Conservation (phyloP, 2,329 filamentous ascomycete species). For the Chaetomium sp. region DNA sequence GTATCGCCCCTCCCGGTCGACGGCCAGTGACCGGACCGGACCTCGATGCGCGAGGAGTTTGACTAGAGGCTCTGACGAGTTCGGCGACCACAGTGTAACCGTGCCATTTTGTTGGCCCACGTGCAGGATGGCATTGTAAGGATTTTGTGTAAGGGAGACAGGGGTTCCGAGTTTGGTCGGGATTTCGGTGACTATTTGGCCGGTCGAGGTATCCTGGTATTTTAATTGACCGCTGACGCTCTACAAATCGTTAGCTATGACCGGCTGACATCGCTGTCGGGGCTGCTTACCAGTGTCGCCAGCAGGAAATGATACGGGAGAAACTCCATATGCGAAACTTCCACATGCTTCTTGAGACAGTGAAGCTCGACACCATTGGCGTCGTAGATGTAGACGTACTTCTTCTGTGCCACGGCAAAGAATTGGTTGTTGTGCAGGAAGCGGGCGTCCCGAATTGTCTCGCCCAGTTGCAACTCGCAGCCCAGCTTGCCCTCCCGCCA, state of each 20-base stretch:
- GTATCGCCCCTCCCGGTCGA: slow-evolving; percentile 89
- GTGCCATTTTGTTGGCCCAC: slow-evolving; percentile 94
- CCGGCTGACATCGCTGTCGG: neutral
- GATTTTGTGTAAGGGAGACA: slow-evolving; percentile 83
- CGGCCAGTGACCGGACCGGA: slow-evolving; percentile 79
- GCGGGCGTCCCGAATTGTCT: slow-evolving; percentile 85
- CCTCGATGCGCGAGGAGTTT: slow-evolving; percentile 89
- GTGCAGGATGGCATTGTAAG: slow-evolving; percentile 88
- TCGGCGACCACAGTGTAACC: slow-evolving; percentile 95
- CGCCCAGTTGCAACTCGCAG: slow-evolving; percentile 86
- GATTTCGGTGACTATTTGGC: slow-evolving; percentile 82
- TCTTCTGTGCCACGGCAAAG: slow-evolving; percentile 95
- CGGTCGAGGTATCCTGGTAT: slow-evolving; percentile 94
- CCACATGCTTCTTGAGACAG: slow-evolving; percentile 84
- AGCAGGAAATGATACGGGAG: slow-evolving; percentile 94
- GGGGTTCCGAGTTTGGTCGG: slow-evolving; percentile 83
- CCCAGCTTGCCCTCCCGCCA: slow-evolving; percentile 91
- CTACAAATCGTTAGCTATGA: slow-evolving; percentile 42
- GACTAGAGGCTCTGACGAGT: slow-evolving; percentile 80
- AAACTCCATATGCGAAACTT: slow-evolving; percentile 93
- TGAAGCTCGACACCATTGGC: slow-evolving; percentile 88
- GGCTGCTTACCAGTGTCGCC: slow-evolving; percentile 71
- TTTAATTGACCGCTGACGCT: slow-evolving; percentile 83
- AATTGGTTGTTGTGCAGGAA: slow-evolving; percentile 95
- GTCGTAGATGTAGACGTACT: slow-evolving; percentile 96